Evolutionary conservation across 2,329 filamentous ascomycete genomes (phyloP).

Genomic region (Monilinia vaccinii-corymbosi): DNA sequence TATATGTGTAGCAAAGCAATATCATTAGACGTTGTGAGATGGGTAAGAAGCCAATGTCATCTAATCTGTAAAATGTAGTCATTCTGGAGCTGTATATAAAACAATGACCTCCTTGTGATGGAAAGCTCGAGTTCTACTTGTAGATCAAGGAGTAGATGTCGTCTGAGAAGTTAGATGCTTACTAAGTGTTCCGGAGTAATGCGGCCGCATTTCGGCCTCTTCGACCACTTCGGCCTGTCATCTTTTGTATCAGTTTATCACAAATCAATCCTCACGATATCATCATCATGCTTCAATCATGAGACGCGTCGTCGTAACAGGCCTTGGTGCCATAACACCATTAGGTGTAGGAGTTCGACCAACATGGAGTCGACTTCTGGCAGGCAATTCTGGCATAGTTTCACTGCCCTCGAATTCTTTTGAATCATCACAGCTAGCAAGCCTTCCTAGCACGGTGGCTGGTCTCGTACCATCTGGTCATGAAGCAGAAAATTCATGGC

Average conservation of each 20-base stretch:
- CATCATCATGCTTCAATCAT: slow-evolving; percentile 14
- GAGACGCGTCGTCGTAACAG: slow-evolving; percentile 74
- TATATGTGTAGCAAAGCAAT: neutral
- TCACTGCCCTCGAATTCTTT: slow-evolving; percentile 51
- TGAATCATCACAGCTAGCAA: slow-evolving; percentile 42
- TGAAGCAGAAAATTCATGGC: slow-evolving; percentile 39
- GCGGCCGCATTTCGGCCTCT: neutral
- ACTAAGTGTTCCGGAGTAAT: neutral
- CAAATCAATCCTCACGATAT: neutral
- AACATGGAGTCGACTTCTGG: slow-evolving; percentile 74
- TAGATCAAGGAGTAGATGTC: neutral
- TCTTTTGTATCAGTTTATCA: neutral
- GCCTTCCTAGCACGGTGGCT: slow-evolving; percentile 76
- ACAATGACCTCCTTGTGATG: neutral
- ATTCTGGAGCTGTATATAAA: no score
- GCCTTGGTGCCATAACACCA: slow-evolving; percentile 73
- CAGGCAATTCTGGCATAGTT: slow-evolving; percentile 70
- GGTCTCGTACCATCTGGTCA: slow-evolving; percentile 62
- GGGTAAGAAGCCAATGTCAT: neutral
- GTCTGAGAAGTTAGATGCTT: neutral
- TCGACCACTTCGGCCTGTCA: neutral
- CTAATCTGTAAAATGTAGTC: neutral
- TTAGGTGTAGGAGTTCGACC: slow-evolving; percentile 69
- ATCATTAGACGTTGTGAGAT: neutral
- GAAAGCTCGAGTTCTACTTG: no score